phyloP scores from a whole-genome alignment of 805 yeast genomes.

The Saturnispora bothae region DNA sequence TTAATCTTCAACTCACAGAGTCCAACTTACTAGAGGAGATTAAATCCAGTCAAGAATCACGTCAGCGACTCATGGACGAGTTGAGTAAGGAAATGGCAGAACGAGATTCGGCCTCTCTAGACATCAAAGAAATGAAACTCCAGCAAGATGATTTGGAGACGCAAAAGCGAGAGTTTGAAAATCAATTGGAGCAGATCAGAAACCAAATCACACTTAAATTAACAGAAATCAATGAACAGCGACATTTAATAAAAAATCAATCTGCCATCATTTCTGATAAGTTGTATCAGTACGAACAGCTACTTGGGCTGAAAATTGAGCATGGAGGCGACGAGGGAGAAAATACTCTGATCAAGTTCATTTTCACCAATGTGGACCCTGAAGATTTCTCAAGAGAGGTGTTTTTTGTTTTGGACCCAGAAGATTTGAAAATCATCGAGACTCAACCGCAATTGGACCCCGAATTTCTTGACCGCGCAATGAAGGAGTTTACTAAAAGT shows the following conservation, averaged over 20 bases:
- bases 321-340: constrained; percentile 24
- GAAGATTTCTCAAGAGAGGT: constrained; percentile 34
- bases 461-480: constrained; percentile 13
- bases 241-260: constrained; percentile 28
- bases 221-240: constrained; percentile 20
- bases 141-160: constrained; percentile 27
- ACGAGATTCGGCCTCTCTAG: constrained; percentile 26
- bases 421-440: constrained; percentile 25
- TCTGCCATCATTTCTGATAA: constrained; percentile 31
- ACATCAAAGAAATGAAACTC: constrained; percentile 30
- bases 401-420: constrained; percentile 34
- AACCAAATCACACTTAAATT: constrained; percentile 17
- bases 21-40: constrained; percentile 15
- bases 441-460: constrained; percentile 28
- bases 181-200: constrained; percentile 24
- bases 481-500: constrained; percentile 17
- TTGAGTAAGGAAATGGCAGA: constrained; percentile 16
- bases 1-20: constrained; percentile 17
- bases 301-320: constrained; percentile 38
- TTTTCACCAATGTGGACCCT: constrained; percentile 38
- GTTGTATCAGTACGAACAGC: constrained; percentile 33
- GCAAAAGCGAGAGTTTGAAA: constrained; percentile 19
- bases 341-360: constrained; percentile 28
- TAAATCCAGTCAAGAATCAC: constrained; percentile 13
- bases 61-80: constrained; percentile 16